Evolutionary conservation across 495 filamentous ascomycete species (phyloP).

Genomic region (Lophiostoma macrostomum): DNA sequence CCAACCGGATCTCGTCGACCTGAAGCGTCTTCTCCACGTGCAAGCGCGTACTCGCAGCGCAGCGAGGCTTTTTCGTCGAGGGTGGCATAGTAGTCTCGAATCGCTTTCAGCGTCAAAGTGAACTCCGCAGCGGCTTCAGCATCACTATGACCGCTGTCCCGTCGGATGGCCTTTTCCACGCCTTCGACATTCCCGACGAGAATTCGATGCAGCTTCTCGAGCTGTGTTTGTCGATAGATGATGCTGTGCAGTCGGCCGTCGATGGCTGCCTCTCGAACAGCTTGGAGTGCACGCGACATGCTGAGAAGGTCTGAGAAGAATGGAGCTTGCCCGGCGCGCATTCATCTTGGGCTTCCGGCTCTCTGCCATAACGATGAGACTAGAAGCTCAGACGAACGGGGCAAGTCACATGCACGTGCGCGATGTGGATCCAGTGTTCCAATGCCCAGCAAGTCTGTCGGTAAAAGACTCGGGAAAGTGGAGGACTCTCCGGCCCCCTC

Average conservation of each 20-base stretch:
- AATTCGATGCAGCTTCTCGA: conserved; percentile 44
- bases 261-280: conserved; percentile 44
- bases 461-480: too few relatives aligned
- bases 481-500: too few relatives aligned
- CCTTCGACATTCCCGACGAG: conserved; percentile 38
- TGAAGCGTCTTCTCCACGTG: conserved; percentile 42
- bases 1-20: conserved; percentile 39
- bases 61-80: conserved; percentile 44
- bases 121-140: conserved; percentile 47
- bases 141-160: conserved; percentile 40
- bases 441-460: too few relatives aligned
- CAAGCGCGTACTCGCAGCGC: conserved; percentile 51
- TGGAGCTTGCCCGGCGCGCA: too few relatives aligned
- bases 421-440: too few relatives aligned
- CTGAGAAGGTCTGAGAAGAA: conserved; percentile 14
- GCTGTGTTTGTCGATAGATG: conserved; percentile 48
- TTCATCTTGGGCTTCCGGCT: too few relatives aligned
- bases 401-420: too few relatives aligned
- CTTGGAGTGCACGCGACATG: conserved; percentile 39
- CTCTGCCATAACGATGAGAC: too few relatives aligned
- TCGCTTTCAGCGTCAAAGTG: conserved; percentile 42
- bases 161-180: conserved; percentile 44
- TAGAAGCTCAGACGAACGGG: too few relatives aligned
- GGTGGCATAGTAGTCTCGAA: conserved; percentile 46
- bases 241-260: conserved; percentile 50